Percentiles rank a stretch among this genome's conserved stretches.
These are phyloP conservation scores for Dioszegia hungarica DNA, from an alignment of 768 basidiomycete species.

Conservation along the genomic window DNA sequence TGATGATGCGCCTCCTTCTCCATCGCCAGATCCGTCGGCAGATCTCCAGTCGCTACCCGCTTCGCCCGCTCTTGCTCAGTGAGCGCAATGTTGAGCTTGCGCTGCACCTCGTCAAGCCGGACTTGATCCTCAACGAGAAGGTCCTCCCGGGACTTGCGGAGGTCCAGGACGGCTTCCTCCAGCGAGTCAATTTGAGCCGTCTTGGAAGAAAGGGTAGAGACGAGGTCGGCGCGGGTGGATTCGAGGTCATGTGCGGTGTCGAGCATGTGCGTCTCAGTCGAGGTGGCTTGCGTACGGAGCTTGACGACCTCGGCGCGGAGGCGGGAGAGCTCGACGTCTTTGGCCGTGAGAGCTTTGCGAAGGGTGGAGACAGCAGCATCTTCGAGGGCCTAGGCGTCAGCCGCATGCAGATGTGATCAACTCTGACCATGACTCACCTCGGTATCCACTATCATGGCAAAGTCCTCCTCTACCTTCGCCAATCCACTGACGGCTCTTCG, in stretches of 20 bases:
- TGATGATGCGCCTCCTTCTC: conserved; percentile 5
- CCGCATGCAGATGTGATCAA: not conserved
- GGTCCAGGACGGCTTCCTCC: conserved; percentile 31
- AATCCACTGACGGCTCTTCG: conserved; percentile 43
- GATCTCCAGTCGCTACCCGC: not conserved
- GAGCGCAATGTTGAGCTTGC: not conserved
- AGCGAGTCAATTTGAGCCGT: conserved; percentile 27
- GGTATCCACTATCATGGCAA: not conserved
- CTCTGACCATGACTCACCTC: too few species aligned
- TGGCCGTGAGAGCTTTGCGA: conserved; percentile 20
- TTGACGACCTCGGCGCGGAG: conserved; percentile 1
- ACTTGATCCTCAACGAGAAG: conserved; percentile 32
- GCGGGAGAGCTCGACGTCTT: conserved; percentile 25
- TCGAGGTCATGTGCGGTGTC: conserved; percentile 20
- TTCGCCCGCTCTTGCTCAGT: not conserved
- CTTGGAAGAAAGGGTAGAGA: conserved; percentile 23
- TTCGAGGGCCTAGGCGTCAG: conserved; percentile 21
- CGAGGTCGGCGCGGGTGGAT: conserved; percentile 23
- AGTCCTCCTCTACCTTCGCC: conserved; percentile 26
- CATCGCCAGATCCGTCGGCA: not conserved
- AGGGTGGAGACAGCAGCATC: conserved; percentile 27
- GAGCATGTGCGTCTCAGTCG: conserved; percentile 6
- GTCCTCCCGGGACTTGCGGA: conserved; percentile 33
- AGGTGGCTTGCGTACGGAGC: conserved; percentile 5
- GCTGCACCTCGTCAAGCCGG: conserved; percentile 5